phyloP scores from a whole-genome alignment of 2,329 filamentous ascomycete genomes.

The Fusarium fujikuroi region DNA sequence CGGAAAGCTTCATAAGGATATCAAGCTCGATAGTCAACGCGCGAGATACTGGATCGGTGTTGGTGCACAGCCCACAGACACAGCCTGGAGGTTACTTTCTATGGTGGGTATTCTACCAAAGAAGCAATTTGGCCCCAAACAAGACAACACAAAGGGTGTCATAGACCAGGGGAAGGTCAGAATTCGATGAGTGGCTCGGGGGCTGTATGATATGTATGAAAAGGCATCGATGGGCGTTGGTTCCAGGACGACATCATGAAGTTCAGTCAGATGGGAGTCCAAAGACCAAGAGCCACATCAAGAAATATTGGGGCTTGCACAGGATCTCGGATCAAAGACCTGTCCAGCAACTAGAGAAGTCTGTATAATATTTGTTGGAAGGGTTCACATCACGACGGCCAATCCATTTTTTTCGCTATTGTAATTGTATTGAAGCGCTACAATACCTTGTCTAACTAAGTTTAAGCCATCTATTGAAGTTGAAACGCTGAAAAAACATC shows the following conservation, averaged over 20 bases:
- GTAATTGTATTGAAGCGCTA: constrained; percentile 37
- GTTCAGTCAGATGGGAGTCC: constrained; percentile 2
- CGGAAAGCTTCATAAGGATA: constrained; percentile 86
- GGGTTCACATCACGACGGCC: neutral
- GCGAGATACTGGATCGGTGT: constrained; percentile 98
- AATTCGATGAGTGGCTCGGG: constrained; percentile 41
- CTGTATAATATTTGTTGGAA: constrained; percentile 31
- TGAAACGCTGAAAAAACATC: constrained; percentile 36
- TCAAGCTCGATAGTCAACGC: constrained; percentile 82
- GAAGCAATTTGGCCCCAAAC: constrained; percentile 50
- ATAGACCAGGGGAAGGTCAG: constrained; percentile 45
- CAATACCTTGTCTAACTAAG: constrained; percentile 42
- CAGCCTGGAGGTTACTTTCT: constrained; percentile 84
- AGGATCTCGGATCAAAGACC: neutral
- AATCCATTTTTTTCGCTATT: constrained; percentile 27
- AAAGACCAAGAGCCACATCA: constrained; percentile 1
- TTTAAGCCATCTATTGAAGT: constrained; percentile 31
- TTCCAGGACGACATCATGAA: constrained; percentile 29
- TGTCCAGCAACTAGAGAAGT: neutral
- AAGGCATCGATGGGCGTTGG: constrained; percentile 45
- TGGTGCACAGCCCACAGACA: constrained; percentile 92
- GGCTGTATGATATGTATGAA: constrained; percentile 45
- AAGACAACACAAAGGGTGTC: constrained; percentile 39
- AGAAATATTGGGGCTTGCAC: neutral
- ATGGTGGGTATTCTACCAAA: constrained; percentile 70